Evolutionary conservation across 441 rosid species (phyloP), one percentile per base, ranked within the genome.

Genomic region (Isatis lusitanica): DNA sequence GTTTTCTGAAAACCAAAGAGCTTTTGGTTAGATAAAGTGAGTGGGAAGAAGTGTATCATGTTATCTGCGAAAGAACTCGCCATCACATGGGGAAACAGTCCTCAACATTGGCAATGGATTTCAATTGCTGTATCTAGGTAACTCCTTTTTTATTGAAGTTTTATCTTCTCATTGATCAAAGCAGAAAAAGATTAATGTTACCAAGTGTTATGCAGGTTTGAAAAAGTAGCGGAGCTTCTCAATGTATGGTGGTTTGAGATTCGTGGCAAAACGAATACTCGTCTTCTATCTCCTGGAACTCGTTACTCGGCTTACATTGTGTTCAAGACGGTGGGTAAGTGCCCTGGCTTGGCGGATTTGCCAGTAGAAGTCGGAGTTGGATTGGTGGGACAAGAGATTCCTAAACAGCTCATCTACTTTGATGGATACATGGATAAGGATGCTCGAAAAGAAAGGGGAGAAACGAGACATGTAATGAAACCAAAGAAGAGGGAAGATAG

Each of bases 221-320:
- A 31, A 5, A 5, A 31, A 31, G 35, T 31, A 5, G 7, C 35
- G 7, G 35, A 31, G 35, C 35, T 31, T 31, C 35, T 31, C 7
- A 6, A 0, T 5, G 35, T 5, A 31, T 31, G 35, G 7, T 5
- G 7, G 8, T 31, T 31, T 6, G 8, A 31, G 35, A 31, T 31
- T 6, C 35, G 8, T 31, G 35, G 7, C 8, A 6, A 5, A 6
- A 31, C 7, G 7, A 31, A 31, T 0, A 6, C 35, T 31, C 35
- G 35, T 5, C 7, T 5, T 0, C 53, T 82, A 38, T 82, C 85
- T 1, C 69, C 74, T 0, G 9, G 31, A 9, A 78, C 83, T n/a
- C 75, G 35, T 33, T 84, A 84, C 62, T 75, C 60, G 42, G 79
- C 77, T 26, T 78, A 74, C 68, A 42, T 82, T 7, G 81, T 84